Base-by-base conservation (phyloP, 768 basidiomycete species). In the Amanita thiersii region DNA sequence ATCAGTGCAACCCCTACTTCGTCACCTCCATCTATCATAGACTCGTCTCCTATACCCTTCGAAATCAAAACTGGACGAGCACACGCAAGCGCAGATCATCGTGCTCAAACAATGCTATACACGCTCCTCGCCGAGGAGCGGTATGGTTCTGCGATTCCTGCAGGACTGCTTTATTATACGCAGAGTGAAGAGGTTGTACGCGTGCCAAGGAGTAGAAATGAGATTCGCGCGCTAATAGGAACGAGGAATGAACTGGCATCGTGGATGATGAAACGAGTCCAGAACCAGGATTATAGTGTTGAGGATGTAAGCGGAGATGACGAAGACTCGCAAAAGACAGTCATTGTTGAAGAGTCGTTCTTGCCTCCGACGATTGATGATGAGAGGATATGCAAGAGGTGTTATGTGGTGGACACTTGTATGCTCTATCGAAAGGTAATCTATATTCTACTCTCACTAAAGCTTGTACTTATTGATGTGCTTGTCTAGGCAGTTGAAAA, bases 81-180 rank as follows among this genome's bases (percentile, higher is more conserved):
- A 0, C 65, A 75, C 5, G 65, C 70, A 4, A 82, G 78, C 0
- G 80, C 92, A 77, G 91, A 94, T 50, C 94, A 98, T 59, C 84
- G 96, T 26, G 96, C 96, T 0, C 96, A 99, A 61, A 99, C 96
- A 1, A 92, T 97, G 82, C 64, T 99, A 3, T 99, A 99, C 58
- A 94, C 91, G 1, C 66, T 98, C 3, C 70, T 99, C 1, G 78
- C 91, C 51, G 76, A 79, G 28, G 93, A 98, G 56, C 76, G 94
- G n/a, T 97, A 97, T 53, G 88, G 81, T 4, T 73, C 76, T 4
- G 74, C 83, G 15, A 79, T 96, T 6, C 72, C 79, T 1, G 77
- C 81, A 5, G 96, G 96, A 10, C 64, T 99, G 33, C 69, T 99
- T 23, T 97, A 89, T 55, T 99, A 99, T 57, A 93, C 93, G 1